A percentile compares a stretch with the other conserved stretches of the same genome.
Conservation (phyloP, 2,329 filamentous ascomycete genomes). For the Verticillium alfalfae region DNA sequence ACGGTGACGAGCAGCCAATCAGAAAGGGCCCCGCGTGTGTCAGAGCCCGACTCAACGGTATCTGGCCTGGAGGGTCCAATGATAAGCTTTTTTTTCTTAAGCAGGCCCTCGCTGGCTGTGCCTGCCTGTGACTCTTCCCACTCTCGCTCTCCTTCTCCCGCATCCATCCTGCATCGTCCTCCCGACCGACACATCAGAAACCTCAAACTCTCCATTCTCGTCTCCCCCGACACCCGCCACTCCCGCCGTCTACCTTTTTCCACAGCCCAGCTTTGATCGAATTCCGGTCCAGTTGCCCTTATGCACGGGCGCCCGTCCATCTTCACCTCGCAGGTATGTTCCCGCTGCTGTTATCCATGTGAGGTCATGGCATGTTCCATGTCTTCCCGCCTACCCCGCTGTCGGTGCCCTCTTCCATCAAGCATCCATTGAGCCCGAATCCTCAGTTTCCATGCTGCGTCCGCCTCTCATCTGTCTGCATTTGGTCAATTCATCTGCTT, state of each 20-base stretch:
- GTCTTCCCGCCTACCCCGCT: conserved; percentile 2
- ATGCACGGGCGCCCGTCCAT: conserved; percentile 81
- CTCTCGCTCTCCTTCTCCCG: background rate
- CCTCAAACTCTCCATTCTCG: conserved; percentile 4
- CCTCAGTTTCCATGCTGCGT: background rate
- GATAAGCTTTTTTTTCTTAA: conserved; percentile 9
- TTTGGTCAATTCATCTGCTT: conserved; percentile 49
- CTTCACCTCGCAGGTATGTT: conserved; percentile 79
- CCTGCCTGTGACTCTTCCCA: conserved; percentile 7
- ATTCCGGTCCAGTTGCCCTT: conserved; percentile 51
- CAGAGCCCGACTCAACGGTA: background rate
- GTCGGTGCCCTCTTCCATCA: conserved; percentile 5
- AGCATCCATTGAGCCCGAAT: conserved; percentile 3
- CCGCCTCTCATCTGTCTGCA: background rate
- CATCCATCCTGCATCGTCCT: conserved; percentile 8
- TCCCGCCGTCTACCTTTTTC: conserved; percentile 8
- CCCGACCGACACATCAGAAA: conserved; percentile 5
- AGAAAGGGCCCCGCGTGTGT: background rate
- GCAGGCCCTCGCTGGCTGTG: conserved; percentile 1
- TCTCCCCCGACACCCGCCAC: conserved; percentile 5
- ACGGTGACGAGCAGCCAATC: background rate
- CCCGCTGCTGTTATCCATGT: background rate
- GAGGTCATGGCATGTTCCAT: background rate
- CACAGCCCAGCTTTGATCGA: conserved; percentile 6
- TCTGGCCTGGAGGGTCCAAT: conserved; percentile 7